Conservation (phyloP, 2,329 filamentous ascomycete species). For the Ophiocordyceps camponoti-saundersi region DNA sequence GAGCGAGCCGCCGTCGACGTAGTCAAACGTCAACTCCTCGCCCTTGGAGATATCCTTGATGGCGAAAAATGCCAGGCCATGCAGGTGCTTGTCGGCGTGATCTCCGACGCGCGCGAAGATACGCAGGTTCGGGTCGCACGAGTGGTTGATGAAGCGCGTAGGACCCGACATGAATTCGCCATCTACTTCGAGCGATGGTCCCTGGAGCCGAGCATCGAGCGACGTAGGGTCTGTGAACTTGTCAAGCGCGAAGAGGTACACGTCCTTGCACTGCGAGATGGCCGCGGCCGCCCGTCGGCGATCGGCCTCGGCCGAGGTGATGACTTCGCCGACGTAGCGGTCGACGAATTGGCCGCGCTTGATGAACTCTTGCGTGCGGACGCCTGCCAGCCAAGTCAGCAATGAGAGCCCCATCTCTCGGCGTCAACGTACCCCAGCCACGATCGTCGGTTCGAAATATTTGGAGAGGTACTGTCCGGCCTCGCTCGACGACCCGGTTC, state of each 20-base stretch:
- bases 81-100: constrained; percentile 55
- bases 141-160: constrained; percentile 71
- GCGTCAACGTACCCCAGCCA: constrained; percentile 49
- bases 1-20: constrained; percentile 46
- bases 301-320: constrained; percentile 47
- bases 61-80: constrained; percentile 65
- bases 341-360: constrained; percentile 64
- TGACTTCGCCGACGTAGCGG: constrained; percentile 57
- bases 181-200: constrained; percentile 41
- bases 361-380: constrained; percentile 47
- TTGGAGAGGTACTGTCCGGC: constrained; percentile 51
- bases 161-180: constrained; percentile 66
- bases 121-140: constrained; percentile 60
- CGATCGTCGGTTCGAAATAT: constrained; percentile 59
- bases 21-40: constrained; percentile 67
- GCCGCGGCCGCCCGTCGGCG: constrained; percentile 40
- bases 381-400: constrained; percentile 21
- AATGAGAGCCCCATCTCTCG: neutral
- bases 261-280: constrained; percentile 47
- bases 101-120: constrained; percentile 70
- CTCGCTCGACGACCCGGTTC: constrained; percentile 61
- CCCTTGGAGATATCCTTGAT: constrained; percentile 44
- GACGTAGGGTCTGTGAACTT: constrained; percentile 51
- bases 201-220: constrained; percentile 36
- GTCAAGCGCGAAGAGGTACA: constrained; percentile 68